phyloP scores from a whole-genome alignment of 163 green algal genomes.

The Chlorella variabilis region DNA sequence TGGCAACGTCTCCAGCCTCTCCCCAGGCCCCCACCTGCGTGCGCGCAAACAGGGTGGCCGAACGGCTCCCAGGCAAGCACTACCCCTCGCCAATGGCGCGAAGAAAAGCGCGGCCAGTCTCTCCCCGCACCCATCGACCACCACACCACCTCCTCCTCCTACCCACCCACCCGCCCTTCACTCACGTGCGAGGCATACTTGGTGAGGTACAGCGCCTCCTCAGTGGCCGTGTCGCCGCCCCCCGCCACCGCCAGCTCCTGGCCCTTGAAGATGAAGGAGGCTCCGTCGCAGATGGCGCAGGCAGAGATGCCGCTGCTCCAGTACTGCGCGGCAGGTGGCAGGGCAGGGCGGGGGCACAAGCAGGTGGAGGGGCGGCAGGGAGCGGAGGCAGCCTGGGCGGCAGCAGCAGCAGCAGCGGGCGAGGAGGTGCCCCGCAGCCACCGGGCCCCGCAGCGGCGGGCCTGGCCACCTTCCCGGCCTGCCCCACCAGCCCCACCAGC shows the following conservation, averaged over 20 bases:
- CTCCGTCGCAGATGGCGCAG: slow-evolving; percentile 98
- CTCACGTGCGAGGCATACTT: slow-evolving; percentile 89
- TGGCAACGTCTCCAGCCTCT: no score
- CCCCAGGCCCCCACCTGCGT: no score
- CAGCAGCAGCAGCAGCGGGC: no score
- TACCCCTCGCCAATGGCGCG: no score
- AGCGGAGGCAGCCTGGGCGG: not conserved
- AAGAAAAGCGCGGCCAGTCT: no score
- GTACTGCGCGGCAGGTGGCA: slow-evolving; percentile 67
- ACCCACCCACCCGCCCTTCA: not conserved
- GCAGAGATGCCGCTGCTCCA: slow-evolving; percentile 96
- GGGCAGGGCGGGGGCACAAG: slow-evolving; percentile 24
- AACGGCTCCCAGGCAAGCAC: no score
- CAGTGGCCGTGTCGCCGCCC: slow-evolving; percentile 93
- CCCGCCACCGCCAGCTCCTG: slow-evolving; percentile 95
- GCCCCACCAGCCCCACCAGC: not conserved
- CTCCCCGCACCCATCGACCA: no score
- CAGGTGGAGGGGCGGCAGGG: not conserved
- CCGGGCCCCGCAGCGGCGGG: no score
- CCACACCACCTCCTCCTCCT: no score
- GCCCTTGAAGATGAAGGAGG: slow-evolving; percentile 90
- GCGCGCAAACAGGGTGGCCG: no score
- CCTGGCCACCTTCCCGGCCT: no score
- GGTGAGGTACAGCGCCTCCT: slow-evolving; percentile 99
- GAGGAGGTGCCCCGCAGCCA: no score